phyloP scores from a whole-genome alignment of 2,329 filamentous ascomycete genomes.

The Ceratocystiopsis brevicomis region DNA sequence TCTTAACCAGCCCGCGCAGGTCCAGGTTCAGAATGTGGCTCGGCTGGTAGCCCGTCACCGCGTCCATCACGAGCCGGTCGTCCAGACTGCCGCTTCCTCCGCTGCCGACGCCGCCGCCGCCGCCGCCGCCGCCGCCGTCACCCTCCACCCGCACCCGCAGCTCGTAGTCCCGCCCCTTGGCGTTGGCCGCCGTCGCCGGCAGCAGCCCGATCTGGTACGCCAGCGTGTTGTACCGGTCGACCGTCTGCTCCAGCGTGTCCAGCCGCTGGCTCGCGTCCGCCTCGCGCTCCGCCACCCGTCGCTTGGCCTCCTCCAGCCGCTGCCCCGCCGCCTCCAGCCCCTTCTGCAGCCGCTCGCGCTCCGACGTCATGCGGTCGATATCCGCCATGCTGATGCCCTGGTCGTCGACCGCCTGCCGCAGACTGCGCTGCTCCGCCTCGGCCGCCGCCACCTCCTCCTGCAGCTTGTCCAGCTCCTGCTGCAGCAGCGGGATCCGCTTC shows the following conservation, averaged over 20 bases:
- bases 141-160: conserved; percentile 62
- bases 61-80: conserved; percentile 66
- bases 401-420: conserved; percentile 76
- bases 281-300: conserved; percentile 68
- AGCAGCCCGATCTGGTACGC: conserved; percentile 90
- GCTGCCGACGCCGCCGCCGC: conserved; percentile 19
- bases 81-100: conserved; percentile 20
- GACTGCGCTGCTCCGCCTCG: conserved; percentile 58
- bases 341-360: conserved; percentile 82
- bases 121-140: conserved; percentile 20
- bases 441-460: conserved; percentile 56
- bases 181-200: conserved; percentile 65
- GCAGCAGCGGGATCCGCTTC: conserved; percentile 58
- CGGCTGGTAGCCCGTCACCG: conserved; percentile 74
- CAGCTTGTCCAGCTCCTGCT: conserved; percentile 69
- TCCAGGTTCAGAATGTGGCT: conserved; percentile 79
- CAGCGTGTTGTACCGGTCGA: conserved; percentile 83
- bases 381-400: conserved; percentile 94
- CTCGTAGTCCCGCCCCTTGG: conserved; percentile 71
- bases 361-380: conserved; percentile 96
- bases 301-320: conserved; percentile 71
- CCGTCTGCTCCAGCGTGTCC: conserved; percentile 77
- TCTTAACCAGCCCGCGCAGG: conserved; percentile 65
- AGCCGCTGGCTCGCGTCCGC: conserved; percentile 68
- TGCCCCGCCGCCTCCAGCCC: conserved; percentile 59